Base-by-base conservation (phyloP, 73 alveolate species). In the Tetrahymena malaccensis region DNA sequence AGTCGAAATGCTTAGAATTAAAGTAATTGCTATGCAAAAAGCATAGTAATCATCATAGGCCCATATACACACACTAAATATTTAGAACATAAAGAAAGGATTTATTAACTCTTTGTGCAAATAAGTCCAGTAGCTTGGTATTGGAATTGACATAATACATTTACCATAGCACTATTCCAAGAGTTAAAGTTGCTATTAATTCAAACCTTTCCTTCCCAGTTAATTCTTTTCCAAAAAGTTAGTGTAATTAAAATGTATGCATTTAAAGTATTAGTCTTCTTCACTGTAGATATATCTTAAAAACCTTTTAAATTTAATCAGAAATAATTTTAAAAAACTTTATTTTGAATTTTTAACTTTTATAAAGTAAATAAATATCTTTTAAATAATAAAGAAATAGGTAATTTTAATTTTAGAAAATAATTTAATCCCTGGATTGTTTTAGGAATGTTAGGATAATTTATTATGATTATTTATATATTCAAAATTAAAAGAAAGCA, bases 1-100 rank as follows among this genome's bases (percentile, higher is more conserved):
- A 35, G 97, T 96, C 6, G 97, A 93, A 55, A 97, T 96, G 55
- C 97, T 93, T n/a, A 95, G 57, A 21, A 98, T 55, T 3, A 98
- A 96, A 35, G 96, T 96, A 34, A 97, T 94, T 38, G 97, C 93
- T 43, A 98, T 95, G 33, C 97, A 95, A 43, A 97, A 84, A 43
- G 99, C 99, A 94, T 98, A 98, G 10, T 97, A 98, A n/a, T 94
- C 98, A 35, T 97, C 98, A 25, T 96, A 95, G 55, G 94, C 97
- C 99, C 99, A 97, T 22, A 98, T 55, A 33, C 96, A 43, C 50
- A 96, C 94, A 35, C 98, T 96, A 94, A 95, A 97, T 31, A 97
- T 95, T 95, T 98, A 97, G 95, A 98, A 98, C 95, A 98, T 93
- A 95, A 96, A 98, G 96, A 98, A 98, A 10, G 98, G 98, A 85